Conservation (phyloP, 148 eudicot species). For the Simmondsia chinensis region DNA sequence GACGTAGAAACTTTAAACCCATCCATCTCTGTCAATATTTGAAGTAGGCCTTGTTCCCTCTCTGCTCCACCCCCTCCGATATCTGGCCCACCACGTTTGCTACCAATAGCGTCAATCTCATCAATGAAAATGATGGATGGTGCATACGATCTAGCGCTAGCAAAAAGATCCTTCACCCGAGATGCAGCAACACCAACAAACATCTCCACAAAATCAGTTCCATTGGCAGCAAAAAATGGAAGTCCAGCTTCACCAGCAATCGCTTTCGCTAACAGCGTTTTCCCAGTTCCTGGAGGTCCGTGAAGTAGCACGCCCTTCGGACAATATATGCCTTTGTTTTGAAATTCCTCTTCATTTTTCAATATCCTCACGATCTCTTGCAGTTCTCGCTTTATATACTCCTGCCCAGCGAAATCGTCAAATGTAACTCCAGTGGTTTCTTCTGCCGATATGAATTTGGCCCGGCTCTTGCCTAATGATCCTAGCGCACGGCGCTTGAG, state of each 20-base stretch:
- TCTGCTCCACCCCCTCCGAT: slow-evolving; percentile 98
- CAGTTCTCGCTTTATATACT: slow-evolving; percentile 84
- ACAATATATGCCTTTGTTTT: slow-evolving; percentile 80
- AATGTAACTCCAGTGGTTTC: slow-evolving; percentile 89
- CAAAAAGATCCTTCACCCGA: slow-evolving; percentile 86
- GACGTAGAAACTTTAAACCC: slow-evolving; percentile 79
- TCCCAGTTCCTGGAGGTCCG: slow-evolving; percentile 98
- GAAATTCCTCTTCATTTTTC: slow-evolving; percentile 81
- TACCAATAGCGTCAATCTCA: slow-evolving; percentile 97
- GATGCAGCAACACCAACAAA: slow-evolving; percentile 96
- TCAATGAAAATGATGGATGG: slow-evolving; percentile 95
- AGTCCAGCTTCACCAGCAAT: slow-evolving; percentile 98
- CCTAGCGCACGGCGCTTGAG: slow-evolving; percentile 56
- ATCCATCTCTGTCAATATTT: slow-evolving; percentile 92
- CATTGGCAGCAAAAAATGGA: slow-evolving; percentile 89
- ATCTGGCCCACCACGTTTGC: slow-evolving; percentile 98
- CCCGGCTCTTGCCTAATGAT: slow-evolving; percentile 91
- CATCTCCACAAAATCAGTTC: slow-evolving; percentile 99
- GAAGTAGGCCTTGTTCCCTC: slow-evolving; percentile 96
- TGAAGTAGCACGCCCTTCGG: slow-evolving; percentile 92
- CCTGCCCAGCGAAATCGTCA: slow-evolving; percentile 96
- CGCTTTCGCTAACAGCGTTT: slow-evolving; percentile 90
- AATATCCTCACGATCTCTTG: slow-evolving; percentile 83
- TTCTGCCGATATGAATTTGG: slow-evolving; percentile 92
- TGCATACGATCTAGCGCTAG: slow-evolving; percentile 76